These are phyloP conservation scores for Hibiscus syriacus DNA, from an alignment of 345 rosid genomes.

Conservation along the genomic window DNA sequence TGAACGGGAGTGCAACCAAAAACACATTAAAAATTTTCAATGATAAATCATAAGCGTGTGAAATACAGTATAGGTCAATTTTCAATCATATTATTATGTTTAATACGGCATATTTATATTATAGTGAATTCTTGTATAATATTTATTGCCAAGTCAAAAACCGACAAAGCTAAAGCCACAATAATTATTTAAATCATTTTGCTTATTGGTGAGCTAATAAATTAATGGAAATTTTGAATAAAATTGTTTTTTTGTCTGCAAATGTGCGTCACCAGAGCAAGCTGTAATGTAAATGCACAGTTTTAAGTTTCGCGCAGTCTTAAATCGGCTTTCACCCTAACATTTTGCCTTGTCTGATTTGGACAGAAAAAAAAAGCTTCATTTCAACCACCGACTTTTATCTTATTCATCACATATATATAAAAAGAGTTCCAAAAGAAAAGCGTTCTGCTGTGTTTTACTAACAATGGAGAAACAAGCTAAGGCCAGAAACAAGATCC, in stretches of 20 bases:
- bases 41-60: background rate
- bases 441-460: background rate
- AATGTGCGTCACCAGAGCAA: background rate
- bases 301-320: conserved; percentile 4
- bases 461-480: conserved; percentile 29
- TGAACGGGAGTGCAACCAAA: too few species aligned
- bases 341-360: background rate
- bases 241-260: background rate
- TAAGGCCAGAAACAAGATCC: conserved; percentile 31
- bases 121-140: background rate
- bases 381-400: background rate
- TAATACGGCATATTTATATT: background rate
- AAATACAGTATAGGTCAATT: background rate
- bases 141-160: conserved; percentile 4
- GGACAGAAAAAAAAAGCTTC: background rate
- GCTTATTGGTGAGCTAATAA: background rate
- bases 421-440: too few species aligned
- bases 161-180: background rate
- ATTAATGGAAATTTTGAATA: background rate
- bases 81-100: background rate
- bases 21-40: too few species aligned
- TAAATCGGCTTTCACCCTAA: conserved; percentile 16
- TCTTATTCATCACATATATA: background rate
- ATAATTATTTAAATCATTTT: background rate
- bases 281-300: conserved; percentile 5